Conservation (phyloP, 192 early-diverging fungal genomes). For the Coemansia sp. region DNA sequence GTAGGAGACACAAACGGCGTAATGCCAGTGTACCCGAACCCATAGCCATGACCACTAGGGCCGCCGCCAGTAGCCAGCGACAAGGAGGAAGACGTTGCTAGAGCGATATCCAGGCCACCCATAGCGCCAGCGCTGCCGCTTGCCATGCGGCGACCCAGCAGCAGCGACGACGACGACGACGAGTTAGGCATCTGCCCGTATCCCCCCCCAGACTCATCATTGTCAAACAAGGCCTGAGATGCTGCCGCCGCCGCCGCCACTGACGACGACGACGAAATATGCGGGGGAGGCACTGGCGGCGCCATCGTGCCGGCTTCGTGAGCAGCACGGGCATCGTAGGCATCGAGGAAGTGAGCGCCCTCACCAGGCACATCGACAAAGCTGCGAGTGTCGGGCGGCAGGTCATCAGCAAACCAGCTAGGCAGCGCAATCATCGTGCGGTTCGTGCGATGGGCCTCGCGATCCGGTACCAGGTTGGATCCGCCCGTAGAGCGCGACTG, state of each 20-base stretch:
- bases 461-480: conserved; percentile 17
- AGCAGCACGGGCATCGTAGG: conserved; percentile 32
- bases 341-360: conserved; percentile 51
- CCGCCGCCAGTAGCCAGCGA: not conserved
- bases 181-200: not conserved
- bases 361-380: conserved; percentile 43
- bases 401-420: conserved; percentile 43
- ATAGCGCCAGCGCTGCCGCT: conserved; percentile 2
- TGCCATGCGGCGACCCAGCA: conserved; percentile 11
- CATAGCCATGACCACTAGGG: not conserved
- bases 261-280: not conserved
- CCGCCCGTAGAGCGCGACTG: not conserved
- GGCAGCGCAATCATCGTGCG: conserved; percentile 49
- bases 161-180: conserved; percentile 2
- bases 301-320: conserved; percentile 31
- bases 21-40: not conserved
- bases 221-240: not conserved
- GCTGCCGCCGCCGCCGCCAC: not conserved
- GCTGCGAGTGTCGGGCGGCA: conserved; percentile 47
- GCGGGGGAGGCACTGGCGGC: not conserved
- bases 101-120: conserved; percentile 6
- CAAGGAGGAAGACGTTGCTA: not conserved
- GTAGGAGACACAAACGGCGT: conserved; percentile 11
- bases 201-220: not conserved
- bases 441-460: conserved; percentile 40